These are phyloP conservation scores for Hyphodiscus hymeniophilus DNA, from an alignment of 495 filamentous ascomycete genomes.

Conservation along the genomic window DNA sequence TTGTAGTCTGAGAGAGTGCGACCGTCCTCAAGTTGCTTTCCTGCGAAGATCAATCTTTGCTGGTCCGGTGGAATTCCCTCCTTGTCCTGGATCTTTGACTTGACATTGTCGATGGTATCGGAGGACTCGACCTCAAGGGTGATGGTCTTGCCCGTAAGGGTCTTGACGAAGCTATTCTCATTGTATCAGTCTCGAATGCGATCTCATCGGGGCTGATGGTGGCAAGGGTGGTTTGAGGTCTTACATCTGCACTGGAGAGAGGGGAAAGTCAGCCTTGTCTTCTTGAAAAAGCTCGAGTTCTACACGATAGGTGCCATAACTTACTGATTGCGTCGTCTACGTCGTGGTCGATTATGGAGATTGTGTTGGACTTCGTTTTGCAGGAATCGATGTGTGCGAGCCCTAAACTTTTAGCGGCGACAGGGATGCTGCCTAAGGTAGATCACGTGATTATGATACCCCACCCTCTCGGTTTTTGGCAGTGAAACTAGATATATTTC, in stretches of 20 bases:
- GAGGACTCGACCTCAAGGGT: constrained; percentile 98
- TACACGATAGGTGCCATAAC: constrained; percentile 5
- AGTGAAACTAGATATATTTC: too few relatives aligned
- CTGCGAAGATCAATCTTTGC: constrained; percentile 98
- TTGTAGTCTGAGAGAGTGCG: constrained; percentile 98
- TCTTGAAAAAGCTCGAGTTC: constrained; percentile 1
- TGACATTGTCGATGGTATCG: constrained; percentile 99
- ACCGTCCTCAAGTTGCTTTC: constrained; percentile 99
- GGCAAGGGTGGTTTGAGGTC: constrained; percentile 8
- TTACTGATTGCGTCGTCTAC: constrained; percentile 29
- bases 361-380: constrained; percentile 1
- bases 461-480: too few relatives aligned
- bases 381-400: constrained; percentile 6
- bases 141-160: constrained; percentile 99
- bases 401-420: background rate
- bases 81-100: constrained; percentile 98
- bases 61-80: constrained; percentile 99
- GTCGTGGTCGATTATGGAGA: constrained; percentile 18
- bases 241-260: constrained; percentile 34
- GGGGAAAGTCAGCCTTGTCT: constrained; percentile 15
- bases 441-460: constrained; percentile 5
- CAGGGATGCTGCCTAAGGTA: background rate
- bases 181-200: constrained; percentile 18
- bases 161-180: constrained; percentile 79
- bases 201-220: background rate